Percentiles rank a stretch among this genome's conserved stretches.
phyloP scores from a whole-genome alignment of 805 yeast species.

The Torulaspora delbrueckii region DNA sequence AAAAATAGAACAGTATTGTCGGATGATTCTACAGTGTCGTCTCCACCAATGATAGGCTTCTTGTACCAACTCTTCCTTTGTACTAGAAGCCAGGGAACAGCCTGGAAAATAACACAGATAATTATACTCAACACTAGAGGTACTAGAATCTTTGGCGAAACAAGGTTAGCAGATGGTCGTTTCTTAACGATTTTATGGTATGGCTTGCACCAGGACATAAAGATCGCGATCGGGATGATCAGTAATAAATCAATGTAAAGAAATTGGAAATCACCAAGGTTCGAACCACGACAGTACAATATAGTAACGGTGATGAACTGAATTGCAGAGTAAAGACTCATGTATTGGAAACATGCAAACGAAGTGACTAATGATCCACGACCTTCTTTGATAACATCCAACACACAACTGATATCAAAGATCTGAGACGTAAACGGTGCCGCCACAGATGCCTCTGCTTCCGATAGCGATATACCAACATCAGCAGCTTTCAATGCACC shows the following conservation, averaged over 20 bases:
- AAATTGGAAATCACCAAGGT: slow-evolving; percentile 95
- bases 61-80: slow-evolving; percentile 68
- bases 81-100: slow-evolving; percentile 58
- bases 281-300: slow-evolving; percentile 81
- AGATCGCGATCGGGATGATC: slow-evolving; percentile 90
- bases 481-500: slow-evolving; percentile 98
- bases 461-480: slow-evolving; percentile 91
- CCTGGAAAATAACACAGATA: slow-evolving; percentile 59
- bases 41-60: slow-evolving; percentile 76
- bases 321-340: slow-evolving; percentile 95
- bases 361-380: slow-evolving; percentile 92
- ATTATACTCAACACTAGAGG: slow-evolving; percentile 79
- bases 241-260: slow-evolving; percentile 86
- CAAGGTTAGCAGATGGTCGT: slow-evolving; percentile 90
- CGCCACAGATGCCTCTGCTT: slow-evolving; percentile 98
- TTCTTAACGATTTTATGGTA: slow-evolving; percentile 52
- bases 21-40: slow-evolving; percentile 73
- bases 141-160: slow-evolving; percentile 78
- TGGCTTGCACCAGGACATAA: slow-evolving; percentile 97
- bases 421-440: slow-evolving; percentile 93
- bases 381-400: slow-evolving; percentile 89
- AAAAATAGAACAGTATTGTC: slow-evolving; percentile 86
- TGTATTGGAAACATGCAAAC: slow-evolving; percentile 94
- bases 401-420: slow-evolving; percentile 89
- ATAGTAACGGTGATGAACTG: slow-evolving; percentile 87